phyloP scores from a whole-genome alignment of 2,329 filamentous ascomycete genomes.

The Diaporthe sp. region DNA sequence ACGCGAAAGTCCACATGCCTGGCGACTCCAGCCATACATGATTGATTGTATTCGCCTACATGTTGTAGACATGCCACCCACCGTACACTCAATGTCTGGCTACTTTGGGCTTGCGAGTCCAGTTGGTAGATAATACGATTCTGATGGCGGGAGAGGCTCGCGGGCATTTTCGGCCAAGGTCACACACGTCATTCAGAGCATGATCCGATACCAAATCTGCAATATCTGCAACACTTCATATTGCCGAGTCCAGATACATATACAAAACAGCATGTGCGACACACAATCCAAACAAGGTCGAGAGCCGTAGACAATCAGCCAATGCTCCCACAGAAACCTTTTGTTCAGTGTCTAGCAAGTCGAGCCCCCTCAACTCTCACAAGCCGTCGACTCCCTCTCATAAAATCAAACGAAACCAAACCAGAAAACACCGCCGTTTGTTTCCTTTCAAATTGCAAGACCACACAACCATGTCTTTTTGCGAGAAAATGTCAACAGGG shows the following conservation, averaged over 20 bases:
- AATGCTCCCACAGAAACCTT: conserved; percentile 3
- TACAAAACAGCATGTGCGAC: neutral
- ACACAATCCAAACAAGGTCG: neutral
- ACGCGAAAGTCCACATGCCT: neutral
- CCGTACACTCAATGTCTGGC: neutral
- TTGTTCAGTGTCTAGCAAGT: neutral
- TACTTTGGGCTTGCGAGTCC: neutral
- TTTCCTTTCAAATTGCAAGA: neutral
- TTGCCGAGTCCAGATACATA: conserved; percentile 2
- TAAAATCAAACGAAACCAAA: conserved; percentile 2
- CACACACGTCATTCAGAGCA: neutral
- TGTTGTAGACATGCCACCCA: neutral
- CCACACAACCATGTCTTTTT: conserved; percentile 15
- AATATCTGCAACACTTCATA: neutral
- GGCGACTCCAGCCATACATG: neutral
- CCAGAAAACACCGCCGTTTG: conserved; percentile 8
- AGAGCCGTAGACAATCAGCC: neutral
- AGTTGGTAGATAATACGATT: neutral
- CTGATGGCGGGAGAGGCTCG: neutral
- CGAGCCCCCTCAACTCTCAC: neutral
- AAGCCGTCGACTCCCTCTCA: neutral
- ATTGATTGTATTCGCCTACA: neutral
- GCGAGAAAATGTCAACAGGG: neutral
- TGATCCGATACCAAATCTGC: neutral
- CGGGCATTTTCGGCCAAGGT: neutral